Evolutionary conservation across 306 rosid genomes (phyloP).

Genomic region (Quillaja saponaria): DNA sequence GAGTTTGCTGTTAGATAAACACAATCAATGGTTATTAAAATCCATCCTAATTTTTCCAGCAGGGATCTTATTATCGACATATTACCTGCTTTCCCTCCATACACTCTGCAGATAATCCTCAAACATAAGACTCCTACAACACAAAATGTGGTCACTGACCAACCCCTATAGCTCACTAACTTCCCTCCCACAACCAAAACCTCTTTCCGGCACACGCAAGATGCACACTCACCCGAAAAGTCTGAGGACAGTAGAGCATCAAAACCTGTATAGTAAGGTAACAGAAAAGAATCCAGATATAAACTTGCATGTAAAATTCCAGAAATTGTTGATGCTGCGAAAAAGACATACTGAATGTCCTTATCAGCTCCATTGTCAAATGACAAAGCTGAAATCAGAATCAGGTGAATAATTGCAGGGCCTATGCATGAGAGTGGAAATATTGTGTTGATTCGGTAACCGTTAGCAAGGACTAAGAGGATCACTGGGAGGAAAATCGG

Average conservation of each 20-base stretch:
- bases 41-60: slow-evolving; percentile 59
- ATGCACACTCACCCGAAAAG: slow-evolving; percentile 71
- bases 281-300: slow-evolving; percentile 62
- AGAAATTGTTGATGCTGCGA: slow-evolving; percentile 74
- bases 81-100: slow-evolving; percentile 37
- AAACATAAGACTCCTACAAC: slow-evolving; percentile 64
- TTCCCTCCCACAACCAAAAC: slow-evolving; percentile 68
- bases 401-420: slow-evolving; percentile 76
- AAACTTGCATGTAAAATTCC: slow-evolving; percentile 89
- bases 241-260: slow-evolving; percentile 65
- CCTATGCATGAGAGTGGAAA: slow-evolving; percentile 71
- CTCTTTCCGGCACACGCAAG: slow-evolving; percentile 82
- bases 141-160: slow-evolving; percentile 74
- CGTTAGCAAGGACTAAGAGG: slow-evolving; percentile 69
- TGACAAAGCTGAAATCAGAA: slow-evolving; percentile 69
- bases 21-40: slow-evolving; percentile 54
- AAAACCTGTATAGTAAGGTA: slow-evolving; percentile 83
- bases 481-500: slow-evolving; percentile 76
- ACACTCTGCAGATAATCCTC: slow-evolving; percentile 59
- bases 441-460: slow-evolving; percentile 60
- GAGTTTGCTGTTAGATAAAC: slow-evolving; percentile 48
- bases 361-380: slow-evolving; percentile 51
- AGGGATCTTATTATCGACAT: slow-evolving; percentile 27
- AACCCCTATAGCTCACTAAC: slow-evolving; percentile 64
- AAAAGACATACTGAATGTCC: slow-evolving; percentile 60